Evolutionary conservation across 2,329 filamentous ascomycete species (phyloP), one percentile per base, ranked within the genome.

Genomic region (Drechslerella dactyloides): DNA sequence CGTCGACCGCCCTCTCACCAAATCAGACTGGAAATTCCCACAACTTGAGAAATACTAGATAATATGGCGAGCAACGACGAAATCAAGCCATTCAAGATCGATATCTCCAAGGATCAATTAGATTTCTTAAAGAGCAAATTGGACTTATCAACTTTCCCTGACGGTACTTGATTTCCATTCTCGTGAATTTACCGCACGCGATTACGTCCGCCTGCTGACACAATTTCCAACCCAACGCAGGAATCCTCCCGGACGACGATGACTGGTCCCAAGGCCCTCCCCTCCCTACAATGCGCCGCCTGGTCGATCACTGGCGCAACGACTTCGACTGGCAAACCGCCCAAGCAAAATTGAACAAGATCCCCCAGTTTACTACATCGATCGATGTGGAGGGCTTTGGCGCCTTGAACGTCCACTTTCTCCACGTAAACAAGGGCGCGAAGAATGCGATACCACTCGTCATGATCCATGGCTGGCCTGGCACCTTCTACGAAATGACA

Each of bases 401-500:
- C 1, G 80, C 82, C 0, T 76, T 89, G 54, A 81, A 86, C 35
- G 80, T 90, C 2, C 88, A 90, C 78, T 89, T 87, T 76, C 78
- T 90, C 1, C 85, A 89, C 76, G 82, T 87, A 74, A 81, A 78
- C 58, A 86, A 84, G 74, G 76, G 79, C 1, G 80, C 80, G 1
- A 74, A 82, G 0, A 81, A 81, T 19, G 86, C 86, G 1, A 85
- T 90, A 46, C 88, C 89, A 0, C 76, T 90, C 30, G 77, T 90
- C 0, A 90, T 90, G 77, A 81, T 83, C n/a, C 88, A 90, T 76
- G 87, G 87, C 13, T 90, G 86, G 85, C 89, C 89, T 0, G 89
- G 89, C 0, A 87, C 84, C 74, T 90, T 89, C 76, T 77, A 89
- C 52, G 88, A 91, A 79, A 86, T 86, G 1, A 79, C 80, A 19